Percentiles rank a stretch among this genome's conserved stretches.
phyloP scores from a whole-genome alignment of 495 filamentous ascomycete genomes.

The Parathielavia appendiculata region DNA sequence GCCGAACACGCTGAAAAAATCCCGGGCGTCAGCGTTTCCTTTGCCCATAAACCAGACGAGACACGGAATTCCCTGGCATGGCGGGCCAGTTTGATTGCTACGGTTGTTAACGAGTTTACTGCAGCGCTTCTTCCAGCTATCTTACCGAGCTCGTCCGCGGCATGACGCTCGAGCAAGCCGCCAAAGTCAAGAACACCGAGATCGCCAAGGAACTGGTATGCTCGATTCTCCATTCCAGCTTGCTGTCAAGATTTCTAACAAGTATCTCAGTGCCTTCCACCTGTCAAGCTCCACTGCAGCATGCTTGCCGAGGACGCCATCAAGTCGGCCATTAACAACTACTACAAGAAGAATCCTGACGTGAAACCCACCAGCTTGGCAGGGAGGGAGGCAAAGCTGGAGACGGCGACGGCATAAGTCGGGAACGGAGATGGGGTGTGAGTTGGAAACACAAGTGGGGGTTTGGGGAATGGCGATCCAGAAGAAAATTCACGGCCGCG shows the following conservation, averaged over 20 bases:
- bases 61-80: too few relatives aligned
- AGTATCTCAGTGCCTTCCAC: conserved; percentile 61
- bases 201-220: conserved; percentile 82
- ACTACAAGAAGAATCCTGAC: conserved; percentile 90
- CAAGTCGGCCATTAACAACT: conserved; percentile 97
- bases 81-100: background rate
- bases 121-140: conserved; percentile 59
- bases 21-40: background rate
- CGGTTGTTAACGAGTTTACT: conserved; percentile 10
- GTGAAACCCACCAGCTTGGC: conserved; percentile 66
- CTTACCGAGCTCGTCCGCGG: conserved; percentile 88
- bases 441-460: background rate
- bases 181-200: conserved; percentile 88
- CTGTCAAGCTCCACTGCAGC: conserved; percentile 97
- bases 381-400: conserved; percentile 49
- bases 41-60: background rate
- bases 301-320: conserved; percentile 98
- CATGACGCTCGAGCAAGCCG: conserved; percentile 93
- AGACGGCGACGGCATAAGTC: conserved; percentile 22
- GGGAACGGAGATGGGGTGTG: background rate
- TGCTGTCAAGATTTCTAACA: background rate
- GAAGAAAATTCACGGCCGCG: background rate
- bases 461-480: background rate
- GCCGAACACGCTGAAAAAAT: background rate
- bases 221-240: background rate